A percentile compares a stretch with the other conserved stretches of the same genome.
phyloP scores from a whole-genome alignment of 2,329 filamentous ascomycete genomes.

The Lachnellula cervina region DNA sequence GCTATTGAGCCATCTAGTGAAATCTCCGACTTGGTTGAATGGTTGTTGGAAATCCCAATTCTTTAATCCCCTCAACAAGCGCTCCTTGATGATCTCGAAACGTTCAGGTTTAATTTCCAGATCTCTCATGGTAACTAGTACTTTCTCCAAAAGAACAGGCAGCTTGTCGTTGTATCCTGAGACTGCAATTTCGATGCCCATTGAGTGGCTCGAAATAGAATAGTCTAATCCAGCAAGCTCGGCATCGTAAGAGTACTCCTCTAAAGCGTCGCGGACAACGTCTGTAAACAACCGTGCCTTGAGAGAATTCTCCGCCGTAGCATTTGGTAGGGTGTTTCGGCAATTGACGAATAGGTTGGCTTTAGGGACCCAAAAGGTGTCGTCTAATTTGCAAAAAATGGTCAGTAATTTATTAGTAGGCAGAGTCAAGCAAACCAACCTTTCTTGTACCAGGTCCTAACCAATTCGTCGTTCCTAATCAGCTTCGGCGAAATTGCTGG shows the following conservation, averaged over 20 bases:
- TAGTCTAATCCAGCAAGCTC: constrained; percentile 89
- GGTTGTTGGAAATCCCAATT: constrained; percentile 88
- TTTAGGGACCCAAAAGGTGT: constrained; percentile 97
- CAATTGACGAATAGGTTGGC: constrained; percentile 80
- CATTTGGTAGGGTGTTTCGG: constrained; percentile 71
- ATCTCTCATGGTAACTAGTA: constrained; percentile 77
- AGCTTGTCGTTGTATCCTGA: constrained; percentile 97
- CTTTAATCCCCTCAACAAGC: constrained; percentile 67
- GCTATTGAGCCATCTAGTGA: constrained; percentile 71
- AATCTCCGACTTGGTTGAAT: constrained; percentile 82
- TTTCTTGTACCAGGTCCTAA: constrained; percentile 95
- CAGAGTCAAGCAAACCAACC: constrained; percentile 1
- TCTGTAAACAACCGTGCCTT: constrained; percentile 78
- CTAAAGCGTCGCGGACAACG: constrained; percentile 80
- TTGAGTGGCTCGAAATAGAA: constrained; percentile 64
- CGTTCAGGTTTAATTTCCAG: constrained; percentile 80
- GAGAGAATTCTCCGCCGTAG: constrained; percentile 72
- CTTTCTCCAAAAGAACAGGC: constrained; percentile 81
- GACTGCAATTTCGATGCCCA: constrained; percentile 73
- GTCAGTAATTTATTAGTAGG: neutral
- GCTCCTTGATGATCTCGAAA: constrained; percentile 88
- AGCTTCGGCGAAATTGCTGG: constrained; percentile 71
- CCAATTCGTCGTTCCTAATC: constrained; percentile 75
- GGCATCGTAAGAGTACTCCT: constrained; percentile 93
- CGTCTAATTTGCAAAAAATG: constrained; percentile 47